Conservation (phyloP, 176 grass and related monocot species). For the Poa pratensis region DNA sequence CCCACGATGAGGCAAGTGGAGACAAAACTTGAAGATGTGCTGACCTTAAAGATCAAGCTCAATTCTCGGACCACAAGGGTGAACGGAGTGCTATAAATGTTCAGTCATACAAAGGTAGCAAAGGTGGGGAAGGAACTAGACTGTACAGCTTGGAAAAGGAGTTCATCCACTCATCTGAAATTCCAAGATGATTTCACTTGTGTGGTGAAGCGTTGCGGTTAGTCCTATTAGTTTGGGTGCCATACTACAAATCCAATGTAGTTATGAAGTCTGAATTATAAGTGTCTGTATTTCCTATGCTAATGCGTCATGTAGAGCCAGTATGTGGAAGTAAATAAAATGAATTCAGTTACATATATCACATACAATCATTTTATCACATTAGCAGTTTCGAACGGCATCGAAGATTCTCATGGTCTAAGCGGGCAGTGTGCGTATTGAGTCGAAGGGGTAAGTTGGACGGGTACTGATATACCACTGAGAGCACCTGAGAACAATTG, state of each 20-base stretch:
- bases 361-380: too few species aligned
- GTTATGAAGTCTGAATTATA: background rate
- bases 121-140: conserved; percentile 37
- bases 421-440: too few species aligned
- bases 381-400: too few species aligned
- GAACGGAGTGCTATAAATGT: background rate
- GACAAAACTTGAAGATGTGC: conserved; percentile 38
- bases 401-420: too few species aligned
- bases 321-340: too few species aligned
- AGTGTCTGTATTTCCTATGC: too few species aligned
- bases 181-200: conserved; percentile 16
- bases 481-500: too few species aligned
- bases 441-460: too few species aligned
- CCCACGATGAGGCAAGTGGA: conserved; percentile 54
- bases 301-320: too few species aligned
- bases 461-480: too few species aligned
- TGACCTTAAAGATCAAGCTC: background rate
- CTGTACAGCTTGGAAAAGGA: conserved; percentile 50
- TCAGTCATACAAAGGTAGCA: background rate
- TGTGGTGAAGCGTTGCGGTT: background rate
- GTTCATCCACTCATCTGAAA: conserved; percentile 37
- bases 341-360: too few species aligned
- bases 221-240: background rate
- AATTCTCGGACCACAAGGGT: background rate
- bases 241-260: background rate